Percentiles rank a stretch among this genome's conserved stretches.
These are phyloP conservation scores for Apiotrichum sp. DNA, from an alignment of 1,284 basidiomycete species.

Conservation along the genomic window DNA sequence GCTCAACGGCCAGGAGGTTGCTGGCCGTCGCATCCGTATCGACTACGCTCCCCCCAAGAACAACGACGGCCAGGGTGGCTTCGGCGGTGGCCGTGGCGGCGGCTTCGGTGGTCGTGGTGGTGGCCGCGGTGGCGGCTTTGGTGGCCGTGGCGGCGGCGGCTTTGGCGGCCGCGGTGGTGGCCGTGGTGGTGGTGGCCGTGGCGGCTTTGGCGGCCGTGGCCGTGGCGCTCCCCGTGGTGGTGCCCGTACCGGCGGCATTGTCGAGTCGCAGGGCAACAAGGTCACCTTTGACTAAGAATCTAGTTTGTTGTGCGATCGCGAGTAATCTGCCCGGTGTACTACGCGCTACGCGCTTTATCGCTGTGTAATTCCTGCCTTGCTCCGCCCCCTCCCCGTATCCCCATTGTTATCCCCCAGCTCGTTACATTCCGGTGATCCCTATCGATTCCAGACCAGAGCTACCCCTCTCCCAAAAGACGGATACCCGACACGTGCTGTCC, in stretches of 20 bases:
- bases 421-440: too few relatives aligned
- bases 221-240: slow-evolving; percentile 44
- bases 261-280: slow-evolving; percentile 71
- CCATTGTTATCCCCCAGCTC: too few relatives aligned
- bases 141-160: slow-evolving; percentile 24
- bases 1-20: slow-evolving; percentile 69
- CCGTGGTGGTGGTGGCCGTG: slow-evolving; percentile 49
- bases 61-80: slow-evolving; percentile 19
- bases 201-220: slow-evolving; percentile 42
- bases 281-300: slow-evolving; percentile 59
- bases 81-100: slow-evolving; percentile 43
- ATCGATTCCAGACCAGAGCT: neutral
- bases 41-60: slow-evolving; percentile 61
- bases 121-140: slow-evolving; percentile 27
- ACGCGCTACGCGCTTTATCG: neutral
- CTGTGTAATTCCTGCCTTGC: too few relatives aligned
- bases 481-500: neutral
- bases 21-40: slow-evolving; percentile 72
- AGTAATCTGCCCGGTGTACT: neutral
- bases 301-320: too few relatives aligned
- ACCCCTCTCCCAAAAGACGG: neutral
- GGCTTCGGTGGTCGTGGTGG: slow-evolving; percentile 38
- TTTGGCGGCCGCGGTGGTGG: slow-evolving; percentile 46
- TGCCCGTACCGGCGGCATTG: slow-evolving; percentile 66
- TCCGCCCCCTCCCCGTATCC: too few relatives aligned